These are phyloP conservation scores for Pseudisothecium myosuroides DNA, from an alignment of 225 moss, liverwort and hornwort species.

Conservation along the genomic window DNA sequence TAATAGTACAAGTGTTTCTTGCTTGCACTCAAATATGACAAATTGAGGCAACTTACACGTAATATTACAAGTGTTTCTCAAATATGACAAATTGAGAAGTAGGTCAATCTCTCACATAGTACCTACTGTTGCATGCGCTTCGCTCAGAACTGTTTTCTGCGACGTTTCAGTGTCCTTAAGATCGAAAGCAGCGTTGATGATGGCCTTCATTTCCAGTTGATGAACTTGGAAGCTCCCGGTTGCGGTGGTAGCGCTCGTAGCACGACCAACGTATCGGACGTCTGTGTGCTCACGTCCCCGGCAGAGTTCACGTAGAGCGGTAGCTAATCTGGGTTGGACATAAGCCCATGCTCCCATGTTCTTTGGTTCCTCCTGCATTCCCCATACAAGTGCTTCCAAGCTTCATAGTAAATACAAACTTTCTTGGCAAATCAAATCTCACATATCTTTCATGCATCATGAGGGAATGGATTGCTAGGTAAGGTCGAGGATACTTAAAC, in stretches of 20 bases:
- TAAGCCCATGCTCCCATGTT: slow-evolving; percentile 59
- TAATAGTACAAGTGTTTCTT: not conserved
- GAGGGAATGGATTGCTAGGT: not conserved
- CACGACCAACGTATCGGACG: slow-evolving; percentile 34
- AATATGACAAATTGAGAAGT: not conserved
- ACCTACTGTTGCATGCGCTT: not conserved
- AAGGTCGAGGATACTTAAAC: not conserved
- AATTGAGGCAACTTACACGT: not conserved
- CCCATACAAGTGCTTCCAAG: not conserved
- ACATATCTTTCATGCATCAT: not conserved
- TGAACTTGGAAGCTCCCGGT: slow-evolving; percentile 50
- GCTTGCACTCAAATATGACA: not conserved
- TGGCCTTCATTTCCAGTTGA: slow-evolving; percentile 44
- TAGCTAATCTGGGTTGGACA: slow-evolving; percentile 45
- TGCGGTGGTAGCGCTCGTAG: slow-evolving; percentile 46
- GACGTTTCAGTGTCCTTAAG: not conserved
- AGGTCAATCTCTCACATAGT: not conserved
- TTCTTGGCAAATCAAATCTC: not conserved
- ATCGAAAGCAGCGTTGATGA: slow-evolving; percentile 29
- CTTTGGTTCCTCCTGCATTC: slow-evolving; percentile 49
- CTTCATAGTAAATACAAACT: not conserved
- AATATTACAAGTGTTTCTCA: not conserved
- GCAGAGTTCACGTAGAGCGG: slow-evolving; percentile 40
- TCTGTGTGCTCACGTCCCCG: slow-evolving; percentile 20
- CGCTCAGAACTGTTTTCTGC: not conserved